Evolutionary conservation across 768 basidiomycete genomes (phyloP).

Genomic region (Mycena metata): DNA sequence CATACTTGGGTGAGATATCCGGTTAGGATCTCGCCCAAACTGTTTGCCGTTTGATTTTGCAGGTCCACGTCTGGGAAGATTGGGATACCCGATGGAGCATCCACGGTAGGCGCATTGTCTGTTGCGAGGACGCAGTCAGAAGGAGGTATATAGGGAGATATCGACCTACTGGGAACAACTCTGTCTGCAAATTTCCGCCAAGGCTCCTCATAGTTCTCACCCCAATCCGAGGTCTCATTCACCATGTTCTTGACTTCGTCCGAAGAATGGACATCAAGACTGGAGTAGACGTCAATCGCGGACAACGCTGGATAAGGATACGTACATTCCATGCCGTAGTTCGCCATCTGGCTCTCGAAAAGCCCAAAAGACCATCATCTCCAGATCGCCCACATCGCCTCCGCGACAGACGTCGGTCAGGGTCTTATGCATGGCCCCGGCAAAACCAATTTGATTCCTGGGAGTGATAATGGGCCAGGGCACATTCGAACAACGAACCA

Average conservation of each 20-base stretch:
- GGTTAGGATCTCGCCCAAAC: no score
- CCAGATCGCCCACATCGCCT: background rate
- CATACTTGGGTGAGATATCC: no score
- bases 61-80: no score
- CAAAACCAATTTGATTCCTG: slow-evolving; percentile 8
- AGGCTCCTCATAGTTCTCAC: background rate
- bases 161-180: background rate
- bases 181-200: background rate
- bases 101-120: no score
- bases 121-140: no score
- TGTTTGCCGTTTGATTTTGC: no score
- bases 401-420: background rate
- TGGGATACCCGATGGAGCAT: no score
- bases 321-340: slow-evolving; percentile 9
- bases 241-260: background rate
- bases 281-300: background rate
- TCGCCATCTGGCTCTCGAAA: slow-evolving; percentile 1
- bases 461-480: background rate
- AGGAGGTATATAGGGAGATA: background rate
- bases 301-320: background rate
- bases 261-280: background rate
- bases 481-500: background rate
- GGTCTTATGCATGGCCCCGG: background rate
- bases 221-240: background rate
- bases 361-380: slow-evolving; percentile 6